Evolutionary conservation across 306 rosid species (phyloP), one percentile per base, ranked within the genome.

Genomic region (Notholithocarpus densiflorus): DNA sequence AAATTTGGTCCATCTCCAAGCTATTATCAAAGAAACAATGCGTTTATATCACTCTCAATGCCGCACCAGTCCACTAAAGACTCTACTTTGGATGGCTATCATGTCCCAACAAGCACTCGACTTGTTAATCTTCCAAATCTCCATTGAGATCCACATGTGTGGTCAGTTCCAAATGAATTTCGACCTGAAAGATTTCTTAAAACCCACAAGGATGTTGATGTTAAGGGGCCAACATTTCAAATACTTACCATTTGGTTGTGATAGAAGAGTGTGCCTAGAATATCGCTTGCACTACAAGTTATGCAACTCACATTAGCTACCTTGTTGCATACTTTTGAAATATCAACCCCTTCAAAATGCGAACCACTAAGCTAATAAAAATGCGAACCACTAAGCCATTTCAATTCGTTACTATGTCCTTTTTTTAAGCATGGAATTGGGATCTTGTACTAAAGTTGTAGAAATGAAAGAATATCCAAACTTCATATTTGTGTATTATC

Each of bases 231-330:
- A 76, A 15, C 31, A 40, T 21, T 80, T 79, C 7, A 68, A 82
- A 26, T 19, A 75, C 9, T 56, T 82, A 20, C 89, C 86, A 52
- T 85, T 85, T 26, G 80, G 79, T 27, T 79, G 84, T 3, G 89
- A 84, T 3, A 74, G 85, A 32, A 85, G 85, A 68, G 57, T 78
- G 1, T 85, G 88, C 10, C 82, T 1, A 80, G 80, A 37, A 19
- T 85, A 2, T 72, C 75, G 2, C 40, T 82, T 5, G 82, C 80
- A 1, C 55, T 82, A 9, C 74, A 68, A 45, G 71, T 68, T 7
- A 8, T 69, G 56, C 59, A 73, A 40, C 73, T 85, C 26, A 19
- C 79, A 2, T 64, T 85, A 1, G 86, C 82, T 26, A 60, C 18
- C 40, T 12, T 81, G 48, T 34, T 81, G 2, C 84, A 75, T 48